phyloP scores from a whole-genome alignment of 257 asterid genomes.

The Solanum habrochaites region DNA sequence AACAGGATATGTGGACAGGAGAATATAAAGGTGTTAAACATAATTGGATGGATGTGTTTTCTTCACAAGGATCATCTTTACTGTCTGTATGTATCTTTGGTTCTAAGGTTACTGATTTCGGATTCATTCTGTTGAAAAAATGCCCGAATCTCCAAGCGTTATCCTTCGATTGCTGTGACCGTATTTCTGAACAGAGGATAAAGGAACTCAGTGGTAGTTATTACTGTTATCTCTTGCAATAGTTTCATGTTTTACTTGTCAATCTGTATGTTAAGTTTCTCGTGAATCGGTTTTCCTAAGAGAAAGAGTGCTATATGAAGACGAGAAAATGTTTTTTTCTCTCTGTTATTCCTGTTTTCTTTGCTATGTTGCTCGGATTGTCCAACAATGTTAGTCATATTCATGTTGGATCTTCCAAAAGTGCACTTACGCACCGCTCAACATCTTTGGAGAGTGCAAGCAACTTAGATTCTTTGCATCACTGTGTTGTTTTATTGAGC shows the following conservation, averaged over 20 bases:
- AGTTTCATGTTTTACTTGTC: not conserved
- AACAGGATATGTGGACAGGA: slow-evolving; percentile 76
- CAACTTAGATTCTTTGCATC: not conserved
- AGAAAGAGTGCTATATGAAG: not conserved
- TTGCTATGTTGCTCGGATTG: not conserved
- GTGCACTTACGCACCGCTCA: not conserved
- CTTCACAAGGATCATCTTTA: slow-evolving; percentile 80
- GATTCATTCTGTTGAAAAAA: slow-evolving; percentile 42
- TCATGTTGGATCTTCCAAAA: not conserved
- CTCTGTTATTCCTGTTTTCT: not conserved
- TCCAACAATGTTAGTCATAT: not conserved
- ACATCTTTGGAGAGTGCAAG: not conserved
- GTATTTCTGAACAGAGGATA: slow-evolving; percentile 61
- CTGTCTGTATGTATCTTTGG: slow-evolving; percentile 70
- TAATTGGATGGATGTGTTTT: slow-evolving; percentile 69
- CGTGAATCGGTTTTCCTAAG: not conserved
- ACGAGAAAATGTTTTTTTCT: not conserved
- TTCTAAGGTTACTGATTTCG: slow-evolving; percentile 68
- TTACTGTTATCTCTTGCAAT: not conserved
- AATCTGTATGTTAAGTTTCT: not conserved
- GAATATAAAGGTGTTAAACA: slow-evolving; percentile 64
- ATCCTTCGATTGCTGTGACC: slow-evolving; percentile 63
- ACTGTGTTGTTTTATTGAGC: not conserved
- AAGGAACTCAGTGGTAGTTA: slow-evolving; percentile 49
- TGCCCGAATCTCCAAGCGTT: slow-evolving; percentile 57